Base-by-base conservation (phyloP, 805 yeast species). In the Pichia thaimueangensis region DNA sequence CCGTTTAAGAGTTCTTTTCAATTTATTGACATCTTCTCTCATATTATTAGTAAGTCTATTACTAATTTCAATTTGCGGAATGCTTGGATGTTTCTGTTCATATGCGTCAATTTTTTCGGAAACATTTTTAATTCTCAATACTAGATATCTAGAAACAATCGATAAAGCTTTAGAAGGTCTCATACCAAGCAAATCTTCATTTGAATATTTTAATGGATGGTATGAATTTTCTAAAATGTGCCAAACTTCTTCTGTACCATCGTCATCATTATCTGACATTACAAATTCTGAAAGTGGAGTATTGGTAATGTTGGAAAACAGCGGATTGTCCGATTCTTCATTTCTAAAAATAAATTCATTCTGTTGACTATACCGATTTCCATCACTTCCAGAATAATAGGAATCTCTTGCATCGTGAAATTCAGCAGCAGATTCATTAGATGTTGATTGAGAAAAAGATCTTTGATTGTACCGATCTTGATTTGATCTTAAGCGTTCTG, bases 101-200 rank as follows among this genome's bases (percentile, higher is more conserved):
- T 37, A 29, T 5, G 23, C 22, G 8, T 30, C 39, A 37, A 40
- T 15, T 6, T 19, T 20, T 2, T 30, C 35, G 1, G 45, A 30
- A 15, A 48, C 30, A 6, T 28, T 29, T 15, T 38, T 41, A 21
- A 48, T 38, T 30, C 35, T 42, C 2, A 15, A 11, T 4, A 45
- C 35, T 13, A 48, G 13, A 15, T 16, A 28, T 21, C 29, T 38
- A 2, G 37, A 21, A 3, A 21, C 22, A 10, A 41, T 35, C 5
- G 39, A 39, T 21, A 45, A 25, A 4, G 47, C 43, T 10, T 41
- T 39, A n/a, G 35, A 15, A 12, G 50, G 48, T 19, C 30, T 37
- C 42, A 42, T 37, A 3, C 30, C 36, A 2, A 37, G 20, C 12
- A 42, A 22, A 5, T 33, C 42, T 13, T 41, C 30, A 4, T 30